Base-by-base conservation (phyloP, 371 early-diverging fungal species). In the Mycotypha africana region DNA sequence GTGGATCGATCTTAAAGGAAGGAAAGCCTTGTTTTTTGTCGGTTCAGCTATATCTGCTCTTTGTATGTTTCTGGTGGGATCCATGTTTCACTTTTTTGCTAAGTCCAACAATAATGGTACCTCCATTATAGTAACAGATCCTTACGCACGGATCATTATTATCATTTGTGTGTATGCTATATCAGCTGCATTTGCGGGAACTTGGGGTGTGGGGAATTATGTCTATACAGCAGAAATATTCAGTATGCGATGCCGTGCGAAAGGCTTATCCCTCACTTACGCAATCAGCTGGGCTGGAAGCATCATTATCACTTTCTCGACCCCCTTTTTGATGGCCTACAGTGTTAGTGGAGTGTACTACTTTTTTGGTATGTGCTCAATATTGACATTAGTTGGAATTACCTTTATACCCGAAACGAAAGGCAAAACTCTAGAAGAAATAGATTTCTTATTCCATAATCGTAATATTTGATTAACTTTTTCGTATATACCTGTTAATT, bases 161-260 rank as follows among this genome's bases (percentile, higher is more conserved):
- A 54, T 70, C 20, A 42, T 59, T 3, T 74, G 70, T 32, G 56
- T 74, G 21, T 70, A 60, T 35, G 38, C 67, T 16, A 63, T 70
- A 15, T 58, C 68, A 10, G 56, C 74, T 5, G 26, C 58, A 30
- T 81, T 78, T 62, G 70, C 82, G 24, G 65, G 67, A 28, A 77
- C 81, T 24, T 83, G 78, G 76, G 62, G 65, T 17, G 49, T 72
- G 10, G 60, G 58, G 1, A 58, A 57, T 19, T 72, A 66, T 38
- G 67, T 58, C 0, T 92, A 92, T 61, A 92, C 92, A 8, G 69
- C 62, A 28, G 86, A 86, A 49, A 69, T 86, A 56, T 83, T 74
- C 35, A 65, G 60, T 21, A 65, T 63, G 57, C 56, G 59, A 12
- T 50, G 52, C 6, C 60, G 74, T 10, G 67, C 74, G 16, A 73